Evolutionary conservation across 2,329 filamentous ascomycete species (phyloP).

Genomic region (Thyridium curvatum): DNA sequence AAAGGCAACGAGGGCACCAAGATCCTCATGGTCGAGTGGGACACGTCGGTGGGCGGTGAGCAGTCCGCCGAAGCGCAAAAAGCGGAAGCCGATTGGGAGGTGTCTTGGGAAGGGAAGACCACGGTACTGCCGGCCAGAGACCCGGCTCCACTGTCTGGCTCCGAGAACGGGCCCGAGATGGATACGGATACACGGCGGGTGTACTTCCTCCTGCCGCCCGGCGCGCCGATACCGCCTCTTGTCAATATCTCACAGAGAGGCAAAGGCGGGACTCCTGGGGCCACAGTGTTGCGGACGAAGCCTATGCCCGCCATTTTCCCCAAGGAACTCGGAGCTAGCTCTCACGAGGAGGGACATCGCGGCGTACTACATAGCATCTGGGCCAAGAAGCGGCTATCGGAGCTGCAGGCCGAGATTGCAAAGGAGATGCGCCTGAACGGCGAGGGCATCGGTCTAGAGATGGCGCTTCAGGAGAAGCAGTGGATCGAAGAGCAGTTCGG

Average conservation of each 20-base stretch:
- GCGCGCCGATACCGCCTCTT: slow-evolving; percentile 63
- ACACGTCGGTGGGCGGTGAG: slow-evolving; percentile 43
- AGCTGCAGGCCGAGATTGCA: slow-evolving; percentile 71
- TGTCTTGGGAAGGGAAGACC: slow-evolving; percentile 78
- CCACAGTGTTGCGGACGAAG: slow-evolving; percentile 57
- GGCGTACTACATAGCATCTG: slow-evolving; percentile 86
- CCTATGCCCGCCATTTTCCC: slow-evolving; percentile 84
- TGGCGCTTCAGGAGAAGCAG: slow-evolving; percentile 75
- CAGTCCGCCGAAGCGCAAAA: slow-evolving; percentile 22
- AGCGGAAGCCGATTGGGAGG: slow-evolving; percentile 57
- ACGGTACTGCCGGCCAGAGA: slow-evolving; percentile 63
- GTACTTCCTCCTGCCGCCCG: slow-evolving; percentile 76
- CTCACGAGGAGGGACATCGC: slow-evolving; percentile 62
- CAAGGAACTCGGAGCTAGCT: slow-evolving; percentile 62
- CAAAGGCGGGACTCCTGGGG: slow-evolving; percentile 14
- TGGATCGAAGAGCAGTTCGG: slow-evolving; percentile 85
- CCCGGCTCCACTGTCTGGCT: slow-evolving; percentile 30
- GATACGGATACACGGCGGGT: slow-evolving; percentile 48
- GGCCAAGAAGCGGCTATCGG: slow-evolving; percentile 75
- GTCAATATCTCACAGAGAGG: slow-evolving; percentile 54
- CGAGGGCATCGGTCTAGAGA: slow-evolving; percentile 77
- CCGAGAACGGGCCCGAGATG: slow-evolving; percentile 1
- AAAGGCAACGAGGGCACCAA: slow-evolving; percentile 80
- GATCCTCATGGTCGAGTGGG: slow-evolving; percentile 91
- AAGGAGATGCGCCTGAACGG: slow-evolving; percentile 65